Conservation (phyloP, 176 grass and related monocot genomes). For the Thinopyrum elongatum region DNA sequence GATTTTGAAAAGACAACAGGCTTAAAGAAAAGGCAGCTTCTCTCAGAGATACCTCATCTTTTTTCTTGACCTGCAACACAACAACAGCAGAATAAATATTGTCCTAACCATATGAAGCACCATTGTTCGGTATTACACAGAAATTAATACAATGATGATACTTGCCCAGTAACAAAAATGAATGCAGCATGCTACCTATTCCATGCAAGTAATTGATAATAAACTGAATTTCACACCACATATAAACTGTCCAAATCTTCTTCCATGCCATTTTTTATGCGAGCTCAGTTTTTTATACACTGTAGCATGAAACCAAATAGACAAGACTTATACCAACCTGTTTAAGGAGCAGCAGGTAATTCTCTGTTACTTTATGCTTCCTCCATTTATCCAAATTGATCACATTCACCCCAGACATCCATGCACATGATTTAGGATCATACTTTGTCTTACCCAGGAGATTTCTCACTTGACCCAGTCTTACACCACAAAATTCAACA, state of each 20-base stretch:
- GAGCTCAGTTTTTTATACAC: neutral
- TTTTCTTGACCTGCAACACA: constrained; percentile 54
- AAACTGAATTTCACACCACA: neutral
- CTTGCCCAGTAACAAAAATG: neutral
- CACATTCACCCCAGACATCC: constrained; percentile 92
- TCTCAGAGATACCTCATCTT: constrained; percentile 50
- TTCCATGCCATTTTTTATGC: neutral
- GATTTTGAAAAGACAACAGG: constrained; percentile 75
- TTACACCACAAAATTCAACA: constrained; percentile 64
- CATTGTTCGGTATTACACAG: neutral
- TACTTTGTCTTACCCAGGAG: constrained; percentile 61
- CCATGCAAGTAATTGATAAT: neutral
- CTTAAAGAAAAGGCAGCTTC: constrained; percentile 78
- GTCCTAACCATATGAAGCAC: constrained; percentile 6
- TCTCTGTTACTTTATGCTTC: constrained; percentile 69
- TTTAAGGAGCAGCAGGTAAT: constrained; percentile 65
- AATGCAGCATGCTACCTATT: neutral
- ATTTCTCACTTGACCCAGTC: constrained; percentile 62
- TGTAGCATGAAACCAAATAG: neutral
- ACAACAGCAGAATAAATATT: constrained; percentile 27
- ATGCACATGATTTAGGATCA: constrained; percentile 81
- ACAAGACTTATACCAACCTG: constrained; percentile 44
- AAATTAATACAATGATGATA: constrained; percentile 21
- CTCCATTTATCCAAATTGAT: constrained; percentile 95
- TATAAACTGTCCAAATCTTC: neutral